Base-by-base conservation (phyloP, 2,329 filamentous ascomycete genomes). In the Fusarium stilboides region DNA sequence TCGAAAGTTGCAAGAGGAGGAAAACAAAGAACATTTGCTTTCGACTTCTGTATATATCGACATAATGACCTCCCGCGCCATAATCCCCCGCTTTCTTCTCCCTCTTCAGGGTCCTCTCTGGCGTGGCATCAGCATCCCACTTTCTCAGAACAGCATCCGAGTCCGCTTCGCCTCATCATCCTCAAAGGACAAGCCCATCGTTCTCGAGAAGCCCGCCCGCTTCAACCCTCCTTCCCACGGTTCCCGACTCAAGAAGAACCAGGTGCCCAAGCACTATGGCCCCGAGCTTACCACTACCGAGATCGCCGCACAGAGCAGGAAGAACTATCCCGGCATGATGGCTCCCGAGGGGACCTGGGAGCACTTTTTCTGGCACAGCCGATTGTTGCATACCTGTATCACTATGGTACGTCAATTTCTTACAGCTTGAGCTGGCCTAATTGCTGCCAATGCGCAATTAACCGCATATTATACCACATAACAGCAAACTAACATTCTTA, bases 171-270 rank as follows among this genome's bases (percentile, higher is more conserved):
- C 75, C 51, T 79, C 78, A 3, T 71, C 72, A 14, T 51, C 65
- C 43, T 57, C 57, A 42, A 59, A 71, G 44, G 81, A 80, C 67
- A 92, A 91, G 75, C 87, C 88, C 36, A 86, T 90, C 65, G 87
- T 94, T 7, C 90, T 99, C 69, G 93, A 93, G 74, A 94, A 98
- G 80, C 95, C 95, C 24, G 87, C 92, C 75, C 92, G 91, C 78
- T 98, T 97, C 85, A 93, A 93, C 47, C 95, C 96, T 3, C 96
- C 96, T 0, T 98, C 95, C 0, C 96, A 98, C 79, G 91, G 92
- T 14, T 84, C 92, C 22, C 86, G 92, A 8, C 86, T 94, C 33
- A 85, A 87, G 56, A 85, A 86, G 69, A 78, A 77, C 80, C 79
- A 76, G 26, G 78, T 83, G 8, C 89, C 91, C 31, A 85, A 86